Conservation (phyloP, 2,329 filamentous ascomycete genomes). For the Talaromyces pinophilus region DNA sequence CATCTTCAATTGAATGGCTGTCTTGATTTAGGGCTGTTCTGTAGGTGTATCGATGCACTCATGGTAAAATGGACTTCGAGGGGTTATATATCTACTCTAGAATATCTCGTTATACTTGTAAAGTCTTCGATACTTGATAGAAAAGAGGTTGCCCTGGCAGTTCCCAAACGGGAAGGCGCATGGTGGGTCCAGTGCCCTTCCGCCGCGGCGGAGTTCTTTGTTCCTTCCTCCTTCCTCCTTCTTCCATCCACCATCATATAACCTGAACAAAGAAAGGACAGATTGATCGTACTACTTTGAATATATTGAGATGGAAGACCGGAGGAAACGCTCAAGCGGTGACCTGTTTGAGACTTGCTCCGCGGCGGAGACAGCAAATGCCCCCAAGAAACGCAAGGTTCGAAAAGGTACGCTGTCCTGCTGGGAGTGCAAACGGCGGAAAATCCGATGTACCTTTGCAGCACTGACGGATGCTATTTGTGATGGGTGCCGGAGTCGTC, state of each 20-base stretch:
- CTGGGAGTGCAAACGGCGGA: slow-evolving; percentile 21
- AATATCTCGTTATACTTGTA: not conserved
- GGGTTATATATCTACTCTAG: not conserved
- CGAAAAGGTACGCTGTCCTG: slow-evolving; percentile 23
- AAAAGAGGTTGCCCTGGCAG: not conserved
- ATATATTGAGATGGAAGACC: not conserved
- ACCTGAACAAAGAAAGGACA: not conserved
- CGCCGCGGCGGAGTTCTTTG: slow-evolving; percentile 16
- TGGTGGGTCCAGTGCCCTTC: slow-evolving; percentile 5
- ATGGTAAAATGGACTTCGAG: not conserved
- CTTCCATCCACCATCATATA: not conserved
- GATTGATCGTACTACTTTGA: not conserved
- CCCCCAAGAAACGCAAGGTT: slow-evolving; percentile 19
- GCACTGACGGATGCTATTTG: slow-evolving; percentile 21
- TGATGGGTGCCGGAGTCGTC: slow-evolving; percentile 25
- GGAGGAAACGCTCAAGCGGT: not conserved
- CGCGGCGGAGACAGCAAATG: not conserved
- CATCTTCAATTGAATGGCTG: not conserved
- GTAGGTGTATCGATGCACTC: not conserved
- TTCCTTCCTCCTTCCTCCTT: not conserved
- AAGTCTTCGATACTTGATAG: not conserved
- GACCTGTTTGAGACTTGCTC: not conserved
- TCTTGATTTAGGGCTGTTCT: not conserved
- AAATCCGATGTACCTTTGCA: slow-evolving; percentile 15
- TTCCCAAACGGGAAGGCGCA: not conserved